Percentiles rank a stretch among this genome's conserved stretches.
These are phyloP conservation scores for Phaffomyces thermotolerans DNA, from an alignment of 805 yeast genomes.

Conservation along the genomic window DNA sequence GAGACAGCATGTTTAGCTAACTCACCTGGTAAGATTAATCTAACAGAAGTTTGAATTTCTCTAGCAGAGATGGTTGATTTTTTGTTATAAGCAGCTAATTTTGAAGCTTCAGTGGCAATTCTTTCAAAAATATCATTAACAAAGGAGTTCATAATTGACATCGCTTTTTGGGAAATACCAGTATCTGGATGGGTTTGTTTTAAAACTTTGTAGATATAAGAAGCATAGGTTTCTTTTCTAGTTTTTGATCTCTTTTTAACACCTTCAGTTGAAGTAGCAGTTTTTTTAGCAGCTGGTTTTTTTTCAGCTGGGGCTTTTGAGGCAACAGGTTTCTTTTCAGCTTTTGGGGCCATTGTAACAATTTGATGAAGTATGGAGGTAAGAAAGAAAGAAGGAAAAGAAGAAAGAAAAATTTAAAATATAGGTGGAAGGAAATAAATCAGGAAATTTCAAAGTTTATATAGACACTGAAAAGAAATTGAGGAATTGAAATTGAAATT, in stretches of 20 bases:
- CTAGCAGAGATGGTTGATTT: slow-evolving; percentile 96
- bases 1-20: slow-evolving; percentile 97
- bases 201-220: slow-evolving; percentile 95
- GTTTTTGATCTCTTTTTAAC: slow-evolving; percentile 89
- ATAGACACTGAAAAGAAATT: background rate
- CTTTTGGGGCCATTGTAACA: slow-evolving; percentile 50
- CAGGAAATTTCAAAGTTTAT: slow-evolving; percentile 6
- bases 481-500: background rate
- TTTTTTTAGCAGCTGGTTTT: slow-evolving; percentile 88
- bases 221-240: slow-evolving; percentile 96
- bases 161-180: slow-evolving; percentile 97
- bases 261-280: slow-evolving; percentile 70
- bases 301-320: slow-evolving; percentile 97
- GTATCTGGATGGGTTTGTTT: slow-evolving; percentile 99
- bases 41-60: slow-evolving; percentile 97
- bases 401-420: too few relatives aligned
- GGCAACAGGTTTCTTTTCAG: slow-evolving; percentile 69
- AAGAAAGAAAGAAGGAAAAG: background rate
- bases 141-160: slow-evolving; percentile 97
- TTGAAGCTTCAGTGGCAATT: slow-evolving; percentile 96
- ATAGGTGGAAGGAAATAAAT: background rate
- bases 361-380: slow-evolving; percentile 1
- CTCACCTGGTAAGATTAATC: slow-evolving; percentile 97
- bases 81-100: slow-evolving; percentile 97
- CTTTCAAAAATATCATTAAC: slow-evolving; percentile 98